phyloP scores from a whole-genome alignment of 2,329 filamentous ascomycete genomes.

The Trichoderma atrobrunneum region DNA sequence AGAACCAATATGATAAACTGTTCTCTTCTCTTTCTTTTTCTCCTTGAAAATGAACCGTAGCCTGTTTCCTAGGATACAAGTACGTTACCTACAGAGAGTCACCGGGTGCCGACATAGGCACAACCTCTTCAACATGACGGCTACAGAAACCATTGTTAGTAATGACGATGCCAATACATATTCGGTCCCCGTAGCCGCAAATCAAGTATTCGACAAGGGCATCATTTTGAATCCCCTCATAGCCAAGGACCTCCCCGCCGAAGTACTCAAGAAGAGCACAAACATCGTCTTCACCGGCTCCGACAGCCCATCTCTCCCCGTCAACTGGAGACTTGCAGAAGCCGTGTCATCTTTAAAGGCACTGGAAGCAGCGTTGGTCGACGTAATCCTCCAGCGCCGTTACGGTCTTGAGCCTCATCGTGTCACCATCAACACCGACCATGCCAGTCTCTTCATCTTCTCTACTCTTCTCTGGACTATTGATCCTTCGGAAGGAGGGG shows the following conservation, averaged over 20 bases:
- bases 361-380: constrained; percentile 46
- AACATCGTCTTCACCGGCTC: constrained; percentile 9
- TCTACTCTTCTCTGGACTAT: constrained; percentile 15
- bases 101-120: neutral
- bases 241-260: neutral
- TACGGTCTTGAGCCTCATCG: constrained; percentile 40
- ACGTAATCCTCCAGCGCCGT: constrained; percentile 44
- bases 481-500: constrained; percentile 1
- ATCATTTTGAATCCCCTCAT: constrained; percentile 7
- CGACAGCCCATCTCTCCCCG: constrained; percentile 37
- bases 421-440: constrained; percentile 45
- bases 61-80: neutral
- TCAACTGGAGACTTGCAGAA: constrained; percentile 57
- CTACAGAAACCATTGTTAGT: neutral
- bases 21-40: neutral
- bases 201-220: neutral
- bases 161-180: neutral
- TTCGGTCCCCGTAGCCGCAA: constrained; percentile 8
- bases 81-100: neutral
- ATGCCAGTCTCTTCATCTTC: constrained; percentile 17
- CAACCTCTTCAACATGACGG: neutral
- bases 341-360: constrained; percentile 49
- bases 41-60: neutral
- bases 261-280: neutral
- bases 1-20: too few relatives aligned